Evolutionary conservation across 1,284 basidiomycete genomes (phyloP).

Genomic region (Meira nashicola): DNA sequence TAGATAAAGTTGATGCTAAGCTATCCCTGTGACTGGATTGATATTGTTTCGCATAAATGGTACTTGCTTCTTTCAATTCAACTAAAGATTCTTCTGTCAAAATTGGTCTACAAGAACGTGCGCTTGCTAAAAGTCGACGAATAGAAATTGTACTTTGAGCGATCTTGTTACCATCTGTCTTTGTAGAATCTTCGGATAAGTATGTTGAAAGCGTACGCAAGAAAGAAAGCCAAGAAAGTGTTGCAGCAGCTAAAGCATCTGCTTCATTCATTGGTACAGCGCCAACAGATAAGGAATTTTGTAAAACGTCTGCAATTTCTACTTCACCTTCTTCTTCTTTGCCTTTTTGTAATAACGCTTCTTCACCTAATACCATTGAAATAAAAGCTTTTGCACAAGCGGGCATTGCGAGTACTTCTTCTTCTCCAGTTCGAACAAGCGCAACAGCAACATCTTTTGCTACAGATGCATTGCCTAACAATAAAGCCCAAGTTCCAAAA

Average conservation of each 20-base stretch:
- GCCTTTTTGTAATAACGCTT: neutral
- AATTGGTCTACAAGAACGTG: neutral
- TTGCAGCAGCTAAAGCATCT: slow-evolving; percentile 28
- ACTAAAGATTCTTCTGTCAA: neutral
- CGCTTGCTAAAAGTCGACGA: neutral
- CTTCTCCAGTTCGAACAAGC: neutral
- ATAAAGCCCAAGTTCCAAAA: slow-evolving; percentile 35
- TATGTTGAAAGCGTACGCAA: slow-evolving; percentile 20
- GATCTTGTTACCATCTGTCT: neutral
- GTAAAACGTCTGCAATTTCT: neutral
- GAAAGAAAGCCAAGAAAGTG: slow-evolving; percentile 35
- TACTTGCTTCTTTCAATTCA: neutral
- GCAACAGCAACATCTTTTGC: slow-evolving; percentile 21
- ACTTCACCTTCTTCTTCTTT: slow-evolving; percentile 2
- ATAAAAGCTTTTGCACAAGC: slow-evolving; percentile 12
- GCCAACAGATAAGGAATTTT: neutral
- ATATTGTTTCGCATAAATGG: neutral
- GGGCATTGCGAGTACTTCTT: neutral
- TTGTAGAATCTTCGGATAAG: neutral
- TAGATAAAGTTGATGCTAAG: neutral
- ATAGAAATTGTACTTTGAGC: neutral
- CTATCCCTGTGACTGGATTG: neutral
- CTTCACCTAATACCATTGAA: slow-evolving; percentile 11
- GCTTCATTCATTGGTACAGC: slow-evolving; percentile 17
- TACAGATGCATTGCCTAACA: slow-evolving; percentile 29